These are phyloP conservation scores for Oemleria cerasiformis DNA, from an alignment of 306 rosid genomes.

Conservation along the genomic window DNA sequence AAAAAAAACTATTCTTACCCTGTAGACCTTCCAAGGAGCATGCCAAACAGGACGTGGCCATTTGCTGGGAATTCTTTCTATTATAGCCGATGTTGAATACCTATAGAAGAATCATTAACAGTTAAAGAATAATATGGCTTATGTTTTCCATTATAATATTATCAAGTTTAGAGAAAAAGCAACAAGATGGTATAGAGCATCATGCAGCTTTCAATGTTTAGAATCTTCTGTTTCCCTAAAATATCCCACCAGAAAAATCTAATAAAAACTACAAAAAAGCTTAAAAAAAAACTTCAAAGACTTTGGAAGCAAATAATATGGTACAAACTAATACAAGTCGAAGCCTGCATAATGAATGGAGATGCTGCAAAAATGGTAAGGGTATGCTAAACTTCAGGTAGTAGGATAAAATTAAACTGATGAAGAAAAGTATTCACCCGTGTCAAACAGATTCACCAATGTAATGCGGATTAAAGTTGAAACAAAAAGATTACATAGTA, in stretches of 20 bases:
- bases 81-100: slow-evolving; percentile 80
- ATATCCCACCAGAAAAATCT: not conserved
- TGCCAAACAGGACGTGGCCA: slow-evolving; percentile 99
- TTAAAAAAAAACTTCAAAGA: not conserved
- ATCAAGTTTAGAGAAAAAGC: not conserved
- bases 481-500: not conserved
- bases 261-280: not conserved
- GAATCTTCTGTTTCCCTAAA: not conserved
- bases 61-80: slow-evolving; percentile 96
- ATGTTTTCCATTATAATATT: not conserved
- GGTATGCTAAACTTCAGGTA: not conserved
- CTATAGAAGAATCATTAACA: slow-evolving; percentile 35
- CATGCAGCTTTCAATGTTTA: not conserved
- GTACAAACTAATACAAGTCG: not conserved
- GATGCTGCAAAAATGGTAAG: not conserved
- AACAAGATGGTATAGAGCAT: not conserved
- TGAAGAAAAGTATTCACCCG: not conserved
- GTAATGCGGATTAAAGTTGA: not conserved
- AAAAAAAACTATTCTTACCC: slow-evolving; percentile 47
- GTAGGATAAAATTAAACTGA: not conserved
- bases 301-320: not conserved
- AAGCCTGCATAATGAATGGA: slow-evolving; percentile 2
- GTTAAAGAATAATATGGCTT: slow-evolving; percentile 21
- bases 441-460: not conserved
- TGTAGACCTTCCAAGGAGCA: slow-evolving; percentile 94